Base-by-base conservation (phyloP, 2,329 filamentous ascomycete genomes). In the Botrytis squamosa region DNA sequence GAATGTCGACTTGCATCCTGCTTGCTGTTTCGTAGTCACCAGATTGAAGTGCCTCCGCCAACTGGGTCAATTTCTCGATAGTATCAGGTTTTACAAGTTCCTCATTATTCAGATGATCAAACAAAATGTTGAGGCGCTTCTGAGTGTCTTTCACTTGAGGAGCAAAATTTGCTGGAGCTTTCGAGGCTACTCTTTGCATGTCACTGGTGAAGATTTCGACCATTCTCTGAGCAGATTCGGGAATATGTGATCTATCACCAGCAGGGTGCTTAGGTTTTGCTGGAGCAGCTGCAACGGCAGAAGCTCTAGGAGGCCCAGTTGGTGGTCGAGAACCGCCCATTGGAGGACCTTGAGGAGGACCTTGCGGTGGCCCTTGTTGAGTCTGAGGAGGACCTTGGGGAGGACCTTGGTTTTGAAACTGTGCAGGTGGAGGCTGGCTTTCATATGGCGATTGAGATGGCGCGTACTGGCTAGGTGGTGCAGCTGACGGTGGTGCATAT, bases 101-200 rank as follows among this genome's bases (percentile, higher is more conserved):
- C 80, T 95, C 92, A 77, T 98, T 98, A 87, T 98, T 99, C 65
- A 99, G 86, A 82, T 98, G 94, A 81, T 99, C 95, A 82, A 98
- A 98, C n/a, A 99, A 86, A 68, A 98, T 91, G 79, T 93, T 93
- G 74, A 99, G 87, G 42, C 96, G 91, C 84, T 97, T 97, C 82
- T 97, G 93, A 3, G 95, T 96, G 81, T 98, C 96, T 79, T 94
- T 93, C 33, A 99, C 94, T 82, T 98, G 95, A 22, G 91, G 88
- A 76, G 93, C 91, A 84, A 96, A 98, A 25, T 91, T 91, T n/a
- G 91, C 86, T 29, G 96, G 96, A 0, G 96, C 96, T 78, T 93
- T 92, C 46, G 90, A 85, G 74, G 95, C 95, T 72, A 99, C 93
- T 49, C 94, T 92, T 79, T 95, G 91, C 89, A 98, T 94, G 78